Evolutionary conservation across 495 filamentous ascomycete genomes (phyloP), one percentile per base, ranked within the genome.

Genomic region (Podospora pseudopauciseta): DNA sequence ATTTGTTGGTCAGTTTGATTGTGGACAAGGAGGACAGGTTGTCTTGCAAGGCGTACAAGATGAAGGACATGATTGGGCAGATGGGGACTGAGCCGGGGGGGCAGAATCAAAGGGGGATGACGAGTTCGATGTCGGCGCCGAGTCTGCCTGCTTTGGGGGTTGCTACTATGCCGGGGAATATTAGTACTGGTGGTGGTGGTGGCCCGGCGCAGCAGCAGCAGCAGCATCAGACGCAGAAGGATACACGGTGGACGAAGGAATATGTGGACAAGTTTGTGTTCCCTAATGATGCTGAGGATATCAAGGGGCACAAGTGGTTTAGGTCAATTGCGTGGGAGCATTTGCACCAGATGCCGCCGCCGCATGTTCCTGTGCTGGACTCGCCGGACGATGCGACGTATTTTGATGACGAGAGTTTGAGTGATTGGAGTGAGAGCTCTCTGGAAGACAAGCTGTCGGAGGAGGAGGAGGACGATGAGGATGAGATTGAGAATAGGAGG

Each of bases 341-440:
- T 0, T 78, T 92, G 30, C 92, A 94, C 72, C 73, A 85, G 18
- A 82, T 85, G 63, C 77, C 81, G 44, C 92, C 94, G 13, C 94
- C 93, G 4, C 90, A 92, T 69, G 81, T 96, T 5, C 94, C 94
- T 54, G 76, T 76, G 26, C 88, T 96, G 34, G 83, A 81, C 39
- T 80, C 83, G 27, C 83, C 85, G 72, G 92, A 94, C 67, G 92
- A 97, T 70, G 97, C 93, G 15, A 89, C 91, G 66, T 97, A 96
- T 75, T 97, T 97, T 69, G 91, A 96, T 63, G 90, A 94, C 63
- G 89, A 90, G 69, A 80, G 87, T n/a, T 85, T 91, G 66, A 88
- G 83, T 49, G 83, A 85, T 67, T 84, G 80, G 76, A 83, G 79
- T 6, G 79, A 81, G 39, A 77, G 72, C 63, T 80, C n/a, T 2